Conservation (phyloP, 2,329 filamentous ascomycete genomes). For the Ustulina deusta region DNA sequence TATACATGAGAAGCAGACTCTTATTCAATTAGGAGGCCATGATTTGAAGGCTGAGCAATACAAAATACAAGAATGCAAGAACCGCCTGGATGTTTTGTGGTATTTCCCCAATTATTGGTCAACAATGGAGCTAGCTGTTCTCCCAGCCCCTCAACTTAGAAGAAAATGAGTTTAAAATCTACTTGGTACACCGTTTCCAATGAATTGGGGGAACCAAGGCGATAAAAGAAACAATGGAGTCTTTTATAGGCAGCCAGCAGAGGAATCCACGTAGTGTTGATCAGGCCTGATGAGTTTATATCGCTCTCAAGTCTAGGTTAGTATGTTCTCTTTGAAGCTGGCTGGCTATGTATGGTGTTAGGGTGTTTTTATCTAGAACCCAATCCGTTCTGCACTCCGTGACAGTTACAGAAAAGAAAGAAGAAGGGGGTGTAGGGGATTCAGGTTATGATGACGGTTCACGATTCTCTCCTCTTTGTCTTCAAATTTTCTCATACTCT, state of each 20-base stretch:
- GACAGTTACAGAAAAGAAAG: neutral
- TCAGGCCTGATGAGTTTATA: too few relatives aligned
- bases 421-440: neutral
- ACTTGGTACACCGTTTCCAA: too few relatives aligned
- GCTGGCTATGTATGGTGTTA: neutral
- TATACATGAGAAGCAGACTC: neutral
- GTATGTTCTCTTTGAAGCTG: too few relatives aligned
- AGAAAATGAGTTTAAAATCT: too few relatives aligned
- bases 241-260: too few relatives aligned
- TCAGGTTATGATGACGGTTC: neutral
- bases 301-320: too few relatives aligned
- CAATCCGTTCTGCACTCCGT: neutral
- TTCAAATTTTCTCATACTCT: neutral
- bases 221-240: too few relatives aligned
- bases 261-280: too few relatives aligned
- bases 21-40: too few relatives aligned
- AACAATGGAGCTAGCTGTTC: neutral
- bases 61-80: neutral
- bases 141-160: neutral
- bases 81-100: neutral
- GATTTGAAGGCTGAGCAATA: neutral
- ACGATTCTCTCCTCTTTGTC: neutral
- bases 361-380: neutral
- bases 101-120: neutral
- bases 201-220: too few relatives aligned